These are phyloP conservation scores for Huntiella abstrusa DNA, from an alignment of 2,329 filamentous ascomycete species.

Conservation along the genomic window DNA sequence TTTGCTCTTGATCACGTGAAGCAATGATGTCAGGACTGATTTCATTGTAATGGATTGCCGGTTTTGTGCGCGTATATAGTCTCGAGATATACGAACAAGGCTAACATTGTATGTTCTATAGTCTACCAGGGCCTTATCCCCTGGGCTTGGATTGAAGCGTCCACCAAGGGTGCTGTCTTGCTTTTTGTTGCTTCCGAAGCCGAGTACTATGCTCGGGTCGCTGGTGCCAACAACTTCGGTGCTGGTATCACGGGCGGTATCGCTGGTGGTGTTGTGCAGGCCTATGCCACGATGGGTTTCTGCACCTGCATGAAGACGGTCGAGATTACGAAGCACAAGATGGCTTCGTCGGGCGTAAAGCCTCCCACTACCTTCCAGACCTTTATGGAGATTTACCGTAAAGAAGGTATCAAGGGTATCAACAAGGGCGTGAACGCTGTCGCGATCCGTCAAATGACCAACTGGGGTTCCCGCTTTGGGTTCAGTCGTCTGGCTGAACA, in stretches of 20 bases:
- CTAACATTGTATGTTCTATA: slow-evolving; percentile 20
- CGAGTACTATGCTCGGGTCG: slow-evolving; percentile 76
- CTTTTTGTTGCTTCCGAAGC: slow-evolving; percentile 98
- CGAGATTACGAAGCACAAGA: slow-evolving; percentile 97
- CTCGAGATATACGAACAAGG: no score
- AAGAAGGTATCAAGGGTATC: slow-evolving; percentile 85
- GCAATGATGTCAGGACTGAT: no score
- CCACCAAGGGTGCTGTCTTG: slow-evolving; percentile 95
- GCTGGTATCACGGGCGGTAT: slow-evolving; percentile 83
- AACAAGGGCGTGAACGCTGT: slow-evolving; percentile 98
- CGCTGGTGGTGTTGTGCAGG: slow-evolving; percentile 85
- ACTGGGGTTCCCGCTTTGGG: slow-evolving; percentile 95
- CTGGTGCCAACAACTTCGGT: slow-evolving; percentile 71
- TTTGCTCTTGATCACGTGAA: no score
- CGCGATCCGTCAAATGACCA: slow-evolving; percentile 96
- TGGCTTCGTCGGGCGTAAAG: slow-evolving; percentile 64
- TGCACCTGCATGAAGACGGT: slow-evolving; percentile 99
- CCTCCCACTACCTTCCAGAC: slow-evolving; percentile 83
- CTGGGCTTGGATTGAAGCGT: slow-evolving; percentile 99
- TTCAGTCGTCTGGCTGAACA: slow-evolving; percentile 80
- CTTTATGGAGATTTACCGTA: slow-evolving; percentile 92
- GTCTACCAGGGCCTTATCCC: slow-evolving; percentile 99
- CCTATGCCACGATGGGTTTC: slow-evolving; percentile 99
- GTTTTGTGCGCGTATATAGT: no score
- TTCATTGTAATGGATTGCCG: no score